These are phyloP conservation scores for Lactuca saligna DNA, from an alignment of 129 eudicot species.

Conservation along the genomic window DNA sequence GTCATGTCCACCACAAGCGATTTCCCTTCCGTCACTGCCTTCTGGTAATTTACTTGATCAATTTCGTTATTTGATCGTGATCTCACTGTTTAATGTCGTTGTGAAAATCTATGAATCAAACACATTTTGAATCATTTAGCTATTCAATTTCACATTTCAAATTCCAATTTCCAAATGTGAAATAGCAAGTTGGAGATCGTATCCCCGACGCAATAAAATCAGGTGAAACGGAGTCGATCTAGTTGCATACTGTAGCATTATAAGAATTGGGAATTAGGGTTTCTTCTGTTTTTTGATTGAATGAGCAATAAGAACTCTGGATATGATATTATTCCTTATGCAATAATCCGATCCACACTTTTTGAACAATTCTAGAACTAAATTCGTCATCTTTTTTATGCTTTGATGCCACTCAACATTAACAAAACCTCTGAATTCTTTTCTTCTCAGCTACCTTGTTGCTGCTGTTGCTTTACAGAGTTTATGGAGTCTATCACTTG, in stretches of 20 bases:
- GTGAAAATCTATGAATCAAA: neutral
- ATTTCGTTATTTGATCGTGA: neutral
- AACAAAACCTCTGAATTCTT: conserved; percentile 16
- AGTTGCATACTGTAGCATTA: neutral
- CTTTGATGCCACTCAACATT: conserved; percentile 1
- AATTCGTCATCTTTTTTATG: neutral
- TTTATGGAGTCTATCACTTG: conserved; percentile 82
- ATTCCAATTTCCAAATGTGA: neutral
- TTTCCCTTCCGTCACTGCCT: conserved; percentile 87
- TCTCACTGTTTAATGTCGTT: conserved; percentile 5
- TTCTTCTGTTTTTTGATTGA: neutral
- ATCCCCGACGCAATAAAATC: conserved; percentile 1
- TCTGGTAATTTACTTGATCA: conserved; percentile 49
- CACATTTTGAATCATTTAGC: neutral
- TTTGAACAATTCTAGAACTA: conserved; percentile 5
- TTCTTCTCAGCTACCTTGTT: conserved; percentile 76
- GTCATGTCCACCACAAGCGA: conserved; percentile 81
- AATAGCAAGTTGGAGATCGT: conserved; percentile 11
- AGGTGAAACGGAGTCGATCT: conserved; percentile 5
- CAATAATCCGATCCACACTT: neutral
- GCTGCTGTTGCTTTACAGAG: conserved; percentile 87
- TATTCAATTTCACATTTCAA: conserved; percentile 2
- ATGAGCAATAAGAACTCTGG: neutral
- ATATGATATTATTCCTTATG: neutral
- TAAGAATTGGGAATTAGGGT: neutral